Evolutionary conservation across 331 rosid genomes (phyloP), one percentile per base, ranked within the genome.

Genomic region (Rosa hybrid): DNA sequence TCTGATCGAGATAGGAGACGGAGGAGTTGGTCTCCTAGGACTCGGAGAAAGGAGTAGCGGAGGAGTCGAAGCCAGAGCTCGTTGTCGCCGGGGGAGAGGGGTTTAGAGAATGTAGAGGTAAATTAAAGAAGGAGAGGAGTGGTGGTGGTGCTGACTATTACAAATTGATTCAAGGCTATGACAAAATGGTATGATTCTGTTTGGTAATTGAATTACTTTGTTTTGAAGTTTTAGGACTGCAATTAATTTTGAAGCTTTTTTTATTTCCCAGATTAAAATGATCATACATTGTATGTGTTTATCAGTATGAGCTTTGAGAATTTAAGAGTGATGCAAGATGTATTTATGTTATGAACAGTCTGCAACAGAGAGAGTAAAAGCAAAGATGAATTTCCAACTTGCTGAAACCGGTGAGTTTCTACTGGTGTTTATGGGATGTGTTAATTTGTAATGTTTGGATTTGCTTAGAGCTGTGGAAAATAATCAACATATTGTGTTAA

Each of bases 331-430:
- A 82, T 77, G 42, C 39, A 45, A 72, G 21, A 46, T 83, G n/a
- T 81, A 38, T 71, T 77, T 82, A 18, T 76, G 72, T 76, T 77
- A 16, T 85, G 82, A 63, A 81, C 92, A 96, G 98, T 77, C 93
- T 38, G 86, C 92, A 39, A 93, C 91, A 21, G 99, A 93, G 83
- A 91, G 93, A 86, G 94, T 96, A 64, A 96, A 90, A 82, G 97
- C 96, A n/a, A 93, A 90, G 93, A 93, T 91, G 97, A 96, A 91
- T 82, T 90, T 90, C 76, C 97, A 96, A 88, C 98, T 96, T 82
- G 84, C 96, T 45, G 91, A 91, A 81, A 93, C 96, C 56, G 89
- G 99, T 93, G 84, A 83, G 79, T 74, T 72, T 67, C 50, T 6
- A 18, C 81, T 73, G 27, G 46, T 72, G 1, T 23, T 16, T 67